These are phyloP conservation scores for Zasmidium citrigriseum DNA, from an alignment of 2,329 filamentous ascomycete species.

Conservation along the genomic window DNA sequence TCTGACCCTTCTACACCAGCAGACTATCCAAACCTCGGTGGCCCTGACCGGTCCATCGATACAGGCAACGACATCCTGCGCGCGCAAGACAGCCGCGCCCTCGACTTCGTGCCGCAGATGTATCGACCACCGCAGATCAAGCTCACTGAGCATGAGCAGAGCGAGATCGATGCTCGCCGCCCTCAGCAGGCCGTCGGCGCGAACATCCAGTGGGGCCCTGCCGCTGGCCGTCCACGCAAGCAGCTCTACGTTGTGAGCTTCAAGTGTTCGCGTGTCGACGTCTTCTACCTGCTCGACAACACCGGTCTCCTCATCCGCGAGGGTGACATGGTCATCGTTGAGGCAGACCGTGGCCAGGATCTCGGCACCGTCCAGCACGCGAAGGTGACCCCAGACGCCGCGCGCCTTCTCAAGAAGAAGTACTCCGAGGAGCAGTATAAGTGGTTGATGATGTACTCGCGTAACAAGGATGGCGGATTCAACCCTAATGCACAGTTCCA, in stretches of 20 bases:
- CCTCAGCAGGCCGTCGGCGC: slow-evolving; percentile 23
- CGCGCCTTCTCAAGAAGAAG: slow-evolving; percentile 85
- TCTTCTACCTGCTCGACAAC: slow-evolving; percentile 96
- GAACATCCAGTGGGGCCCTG: slow-evolving; percentile 29
- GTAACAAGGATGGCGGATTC: slow-evolving; percentile 36
- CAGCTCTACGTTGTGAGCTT: slow-evolving; percentile 87
- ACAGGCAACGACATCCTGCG: slow-evolving; percentile 11
- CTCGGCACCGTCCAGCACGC: slow-evolving; percentile 88
- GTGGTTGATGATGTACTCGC: slow-evolving; percentile 97
- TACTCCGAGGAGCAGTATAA: slow-evolving; percentile 95
- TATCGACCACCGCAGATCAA: slow-evolving; percentile 32
- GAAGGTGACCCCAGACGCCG: slow-evolving; percentile 83
- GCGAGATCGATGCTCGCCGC: slow-evolving; percentile 21
- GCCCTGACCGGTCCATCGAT: slow-evolving; percentile 13
- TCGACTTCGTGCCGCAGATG: slow-evolving; percentile 29
- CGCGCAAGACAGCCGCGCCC: slow-evolving; percentile 14
- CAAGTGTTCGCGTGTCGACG: slow-evolving; percentile 92
- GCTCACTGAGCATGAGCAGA: slow-evolving; percentile 27
- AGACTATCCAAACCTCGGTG: slow-evolving; percentile 20
- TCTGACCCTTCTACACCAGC: slow-evolving; percentile 1
- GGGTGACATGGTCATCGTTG: slow-evolving; percentile 94
- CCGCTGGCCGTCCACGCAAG: slow-evolving; percentile 48
- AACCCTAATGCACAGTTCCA: slow-evolving; percentile 37
- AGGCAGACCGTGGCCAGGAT: slow-evolving; percentile 94
- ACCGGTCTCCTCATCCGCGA: slow-evolving; percentile 87